phyloP scores from a whole-genome alignment of 1,284 basidiomycete genomes.

The Pseudozyma hubeiensis region DNA sequence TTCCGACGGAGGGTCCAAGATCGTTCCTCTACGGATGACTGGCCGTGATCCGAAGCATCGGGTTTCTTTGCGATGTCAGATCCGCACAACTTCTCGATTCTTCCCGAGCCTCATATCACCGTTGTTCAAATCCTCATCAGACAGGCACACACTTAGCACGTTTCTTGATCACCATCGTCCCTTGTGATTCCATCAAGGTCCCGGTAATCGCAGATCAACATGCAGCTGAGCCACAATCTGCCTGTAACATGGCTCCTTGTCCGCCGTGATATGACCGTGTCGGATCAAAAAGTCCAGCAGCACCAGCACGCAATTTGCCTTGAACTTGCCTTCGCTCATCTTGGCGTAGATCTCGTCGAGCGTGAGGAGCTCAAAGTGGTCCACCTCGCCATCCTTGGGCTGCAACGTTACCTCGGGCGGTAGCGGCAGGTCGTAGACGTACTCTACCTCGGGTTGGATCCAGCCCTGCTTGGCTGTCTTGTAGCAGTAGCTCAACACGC shows the following conservation, averaged over 20 bases:
- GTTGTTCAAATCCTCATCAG: too few species aligned
- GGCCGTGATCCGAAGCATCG: too few species aligned
- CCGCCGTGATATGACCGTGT: slow-evolving; percentile 79
- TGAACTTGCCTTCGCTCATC: slow-evolving; percentile 76
- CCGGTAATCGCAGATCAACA: slow-evolving; percentile 72
- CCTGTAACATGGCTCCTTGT: slow-evolving; percentile 80
- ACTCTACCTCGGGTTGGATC: slow-evolving; percentile 68
- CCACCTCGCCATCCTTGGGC: slow-evolving; percentile 91
- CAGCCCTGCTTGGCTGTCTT: slow-evolving; percentile 75
- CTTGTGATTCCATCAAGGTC: slow-evolving; percentile 25
- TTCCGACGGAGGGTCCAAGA: too few species aligned
- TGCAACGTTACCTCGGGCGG: slow-evolving; percentile 73
- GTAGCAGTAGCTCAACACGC: slow-evolving; percentile 71
- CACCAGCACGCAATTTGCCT: slow-evolving; percentile 85
- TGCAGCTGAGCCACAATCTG: slow-evolving; percentile 80
- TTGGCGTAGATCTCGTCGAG: slow-evolving; percentile 55
- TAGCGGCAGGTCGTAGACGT: slow-evolving; percentile 59
- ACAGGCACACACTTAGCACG: too few species aligned
- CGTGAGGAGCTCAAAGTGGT: slow-evolving; percentile 77
- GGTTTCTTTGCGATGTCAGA: too few species aligned
- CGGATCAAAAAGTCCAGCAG: slow-evolving; percentile 86
- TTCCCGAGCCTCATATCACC: too few species aligned
- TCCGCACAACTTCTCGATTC: too few species aligned
- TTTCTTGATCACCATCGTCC: neutral
- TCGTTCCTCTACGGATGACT: too few species aligned